phyloP scores from a whole-genome alignment of 441 rosid species.

The Eugenia klotzschiana region DNA sequence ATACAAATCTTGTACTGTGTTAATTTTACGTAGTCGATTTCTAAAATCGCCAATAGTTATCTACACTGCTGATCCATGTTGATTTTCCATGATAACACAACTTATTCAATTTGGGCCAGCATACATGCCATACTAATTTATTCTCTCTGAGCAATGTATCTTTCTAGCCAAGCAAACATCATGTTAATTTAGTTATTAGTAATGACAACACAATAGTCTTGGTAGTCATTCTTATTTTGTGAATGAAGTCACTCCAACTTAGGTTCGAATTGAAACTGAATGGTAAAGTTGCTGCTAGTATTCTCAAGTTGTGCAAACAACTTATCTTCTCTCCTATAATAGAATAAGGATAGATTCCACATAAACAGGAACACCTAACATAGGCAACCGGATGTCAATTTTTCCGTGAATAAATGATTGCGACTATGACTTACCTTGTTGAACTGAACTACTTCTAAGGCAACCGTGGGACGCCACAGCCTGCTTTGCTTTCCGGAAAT shows the following conservation, averaged over 20 bases:
- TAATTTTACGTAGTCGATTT: background rate
- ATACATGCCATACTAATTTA: background rate
- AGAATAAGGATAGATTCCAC: background rate
- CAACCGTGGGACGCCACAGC: background rate
- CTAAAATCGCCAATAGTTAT: background rate
- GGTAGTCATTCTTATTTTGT: background rate
- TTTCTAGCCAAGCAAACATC: background rate
- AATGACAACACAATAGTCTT: background rate
- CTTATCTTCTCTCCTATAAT: background rate
- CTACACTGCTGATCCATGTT: background rate
- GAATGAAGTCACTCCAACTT: background rate
- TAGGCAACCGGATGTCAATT: background rate
- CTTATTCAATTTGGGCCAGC: background rate
- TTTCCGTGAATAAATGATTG: background rate
- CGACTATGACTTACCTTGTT: background rate
- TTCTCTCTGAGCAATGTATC: background rate
- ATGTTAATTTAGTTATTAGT: background rate
- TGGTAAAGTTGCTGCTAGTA: background rate
- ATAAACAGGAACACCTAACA: background rate
- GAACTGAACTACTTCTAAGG: background rate
- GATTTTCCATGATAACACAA: background rate
- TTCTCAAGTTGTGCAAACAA: background rate
- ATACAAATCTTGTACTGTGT: background rate
- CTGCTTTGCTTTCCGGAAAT: background rate
- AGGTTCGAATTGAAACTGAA: background rate